These are phyloP conservation scores for Apiosordaria backusii DNA, from an alignment of 495 filamentous ascomycete species.

Conservation along the genomic window DNA sequence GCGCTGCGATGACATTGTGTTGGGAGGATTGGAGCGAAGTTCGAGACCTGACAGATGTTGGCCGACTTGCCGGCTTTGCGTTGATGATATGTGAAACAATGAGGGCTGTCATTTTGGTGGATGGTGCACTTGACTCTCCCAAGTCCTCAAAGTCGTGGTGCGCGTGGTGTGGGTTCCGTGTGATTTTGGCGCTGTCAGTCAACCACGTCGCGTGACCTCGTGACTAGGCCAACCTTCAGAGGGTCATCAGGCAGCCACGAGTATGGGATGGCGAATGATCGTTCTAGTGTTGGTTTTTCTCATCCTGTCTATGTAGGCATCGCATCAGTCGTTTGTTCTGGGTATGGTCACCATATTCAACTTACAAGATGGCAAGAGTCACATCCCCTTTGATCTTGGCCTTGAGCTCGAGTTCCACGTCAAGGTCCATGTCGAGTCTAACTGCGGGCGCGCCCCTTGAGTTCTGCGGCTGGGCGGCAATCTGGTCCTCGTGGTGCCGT, in stretches of 20 bases:
- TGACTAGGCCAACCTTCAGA: conserved; percentile 9
- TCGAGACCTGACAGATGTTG: background rate
- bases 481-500: background rate
- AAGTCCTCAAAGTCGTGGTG: conserved; percentile 3
- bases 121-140: background rate
- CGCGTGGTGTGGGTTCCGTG: conserved; percentile 6
- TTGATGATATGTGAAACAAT: background rate
- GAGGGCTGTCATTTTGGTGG: background rate
- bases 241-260: background rate
- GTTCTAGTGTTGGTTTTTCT: background rate
- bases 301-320: background rate
- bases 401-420: conserved; percentile 30
- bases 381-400: conserved; percentile 30
- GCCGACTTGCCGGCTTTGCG: background rate
- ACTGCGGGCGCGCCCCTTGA: conserved; percentile 26
- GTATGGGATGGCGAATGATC: background rate
- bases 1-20: background rate
- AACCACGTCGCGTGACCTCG: conserved; percentile 17
- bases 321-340: background rate
- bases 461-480: background rate
- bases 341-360: background rate
- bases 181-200: conserved; percentile 11
- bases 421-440: conserved; percentile 30
- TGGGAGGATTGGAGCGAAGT: background rate
- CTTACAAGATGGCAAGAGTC: conserved; percentile 20